phyloP scores from a whole-genome alignment of 345 rosid species.

The Turritis glabra region DNA sequence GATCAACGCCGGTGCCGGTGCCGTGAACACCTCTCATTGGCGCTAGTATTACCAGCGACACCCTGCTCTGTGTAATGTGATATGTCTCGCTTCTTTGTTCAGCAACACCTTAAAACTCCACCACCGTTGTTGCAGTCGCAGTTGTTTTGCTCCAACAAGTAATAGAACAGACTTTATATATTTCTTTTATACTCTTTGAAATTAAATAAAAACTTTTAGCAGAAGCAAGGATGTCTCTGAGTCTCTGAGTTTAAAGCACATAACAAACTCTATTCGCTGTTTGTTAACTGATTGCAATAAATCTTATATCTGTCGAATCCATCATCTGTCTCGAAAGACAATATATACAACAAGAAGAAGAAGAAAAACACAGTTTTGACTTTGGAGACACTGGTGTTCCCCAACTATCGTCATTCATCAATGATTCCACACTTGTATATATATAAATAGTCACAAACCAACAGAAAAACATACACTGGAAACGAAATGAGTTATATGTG shows the following conservation, averaged over 20 bases:
- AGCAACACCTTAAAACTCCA: not conserved
- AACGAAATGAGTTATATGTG: not conserved
- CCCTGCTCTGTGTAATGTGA: not conserved
- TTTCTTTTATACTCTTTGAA: not conserved
- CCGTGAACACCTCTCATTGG: too few species aligned
- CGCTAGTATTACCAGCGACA: not conserved
- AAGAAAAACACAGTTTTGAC: not conserved
- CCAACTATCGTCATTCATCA: not conserved
- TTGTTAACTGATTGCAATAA: not conserved
- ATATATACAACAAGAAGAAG: not conserved
- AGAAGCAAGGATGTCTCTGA: not conserved
- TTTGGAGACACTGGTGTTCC: not conserved
- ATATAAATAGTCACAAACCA: slow-evolving; percentile 12
- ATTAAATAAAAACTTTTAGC: not conserved
- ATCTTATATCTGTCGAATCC: not conserved
- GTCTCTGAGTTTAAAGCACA: not conserved
- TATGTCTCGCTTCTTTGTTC: not conserved
- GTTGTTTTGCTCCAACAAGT: not conserved
- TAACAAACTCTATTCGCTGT: not conserved
- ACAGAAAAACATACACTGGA: slow-evolving; percentile 20
- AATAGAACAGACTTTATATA: not conserved
- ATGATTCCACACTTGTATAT: slow-evolving; percentile 9
- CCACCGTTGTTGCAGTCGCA: not conserved
- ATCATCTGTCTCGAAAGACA: not conserved
- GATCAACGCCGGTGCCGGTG: too few species aligned